These are phyloP conservation scores for Drosera capensis DNA, from an alignment of 148 eudicot species.

Conservation along the genomic window DNA sequence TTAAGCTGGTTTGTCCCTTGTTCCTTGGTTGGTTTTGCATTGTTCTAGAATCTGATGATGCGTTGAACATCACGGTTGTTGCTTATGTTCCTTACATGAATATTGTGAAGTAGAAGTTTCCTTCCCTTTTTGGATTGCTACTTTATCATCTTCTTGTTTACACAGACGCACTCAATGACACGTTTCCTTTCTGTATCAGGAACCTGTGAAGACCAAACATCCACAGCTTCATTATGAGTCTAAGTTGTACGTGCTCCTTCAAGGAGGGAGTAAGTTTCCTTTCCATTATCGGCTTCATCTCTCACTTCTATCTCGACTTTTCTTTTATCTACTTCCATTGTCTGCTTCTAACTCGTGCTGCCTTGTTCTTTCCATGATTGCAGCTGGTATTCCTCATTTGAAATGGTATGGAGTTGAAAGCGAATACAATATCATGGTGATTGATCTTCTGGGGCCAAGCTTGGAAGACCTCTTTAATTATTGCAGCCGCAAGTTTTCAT, in stretches of 20 bases:
- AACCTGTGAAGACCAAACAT: conserved; percentile 85
- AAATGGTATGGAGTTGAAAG: conserved; percentile 86
- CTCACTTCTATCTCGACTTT: neutral
- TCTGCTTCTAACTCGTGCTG: conserved; percentile 4
- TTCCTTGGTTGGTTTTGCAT: neutral
- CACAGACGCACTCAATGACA: neutral
- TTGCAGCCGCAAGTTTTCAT: conserved; percentile 49
- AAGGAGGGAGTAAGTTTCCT: conserved; percentile 86
- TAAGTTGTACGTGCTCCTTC: conserved; percentile 78
- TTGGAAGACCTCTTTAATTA: conserved; percentile 78
- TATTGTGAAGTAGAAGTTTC: too few species aligned
- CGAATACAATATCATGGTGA: conserved; percentile 76
- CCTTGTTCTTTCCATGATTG: too few species aligned
- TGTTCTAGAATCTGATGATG: neutral
- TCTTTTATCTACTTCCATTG: neutral
- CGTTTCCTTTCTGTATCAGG: conserved; percentile 26
- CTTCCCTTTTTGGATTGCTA: too few species aligned
- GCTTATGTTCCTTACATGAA: too few species aligned
- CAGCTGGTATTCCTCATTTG: conserved; percentile 66
- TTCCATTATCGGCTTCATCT: neutral
- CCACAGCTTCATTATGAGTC: conserved; percentile 98
- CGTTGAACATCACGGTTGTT: neutral
- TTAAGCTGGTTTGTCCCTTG: conserved; percentile 8
- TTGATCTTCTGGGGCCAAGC: conserved; percentile 89
- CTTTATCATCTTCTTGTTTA: too few species aligned